Conservation (phyloP, 2,329 filamentous ascomycete species). For the Esteya vermicola region DNA sequence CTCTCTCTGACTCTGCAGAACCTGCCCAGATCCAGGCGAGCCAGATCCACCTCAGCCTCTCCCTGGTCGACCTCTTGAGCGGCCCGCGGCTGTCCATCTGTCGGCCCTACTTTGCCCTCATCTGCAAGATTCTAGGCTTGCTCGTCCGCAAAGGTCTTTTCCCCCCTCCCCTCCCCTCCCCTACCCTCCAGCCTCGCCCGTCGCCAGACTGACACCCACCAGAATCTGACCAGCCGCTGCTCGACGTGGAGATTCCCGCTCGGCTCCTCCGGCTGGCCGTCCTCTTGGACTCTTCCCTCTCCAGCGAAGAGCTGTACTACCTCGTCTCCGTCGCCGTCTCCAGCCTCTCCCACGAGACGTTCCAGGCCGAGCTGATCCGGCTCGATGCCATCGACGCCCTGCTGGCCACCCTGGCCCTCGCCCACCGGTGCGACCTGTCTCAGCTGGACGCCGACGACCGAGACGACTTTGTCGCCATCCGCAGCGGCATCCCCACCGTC, state of each 20-base stretch:
- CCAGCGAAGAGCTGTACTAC: conserved; percentile 39
- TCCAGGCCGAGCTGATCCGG: conserved; percentile 34
- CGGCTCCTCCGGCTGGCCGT: conserved; percentile 35
- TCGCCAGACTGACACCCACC: background rate
- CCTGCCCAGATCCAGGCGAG: conserved; percentile 43
- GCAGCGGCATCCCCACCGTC: conserved; percentile 33
- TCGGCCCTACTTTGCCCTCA: conserved; percentile 31
- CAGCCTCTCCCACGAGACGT: conserved; percentile 38
- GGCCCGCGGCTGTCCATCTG: conserved; percentile 27
- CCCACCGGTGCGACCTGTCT: conserved; percentile 26
- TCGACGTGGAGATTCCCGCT: conserved; percentile 30
- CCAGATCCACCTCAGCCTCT: conserved; percentile 31
- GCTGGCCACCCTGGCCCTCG: conserved; percentile 31
- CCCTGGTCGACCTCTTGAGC: conserved; percentile 34
- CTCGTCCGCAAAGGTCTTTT: conserved; percentile 32
- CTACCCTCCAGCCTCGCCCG: too few relatives aligned
- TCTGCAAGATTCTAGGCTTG: conserved; percentile 42
- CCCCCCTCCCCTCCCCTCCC: background rate
- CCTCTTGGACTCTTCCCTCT: conserved; percentile 22
- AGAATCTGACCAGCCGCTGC: conserved; percentile 30
- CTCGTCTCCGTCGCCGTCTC: conserved; percentile 36
- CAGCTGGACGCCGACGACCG: conserved; percentile 31
- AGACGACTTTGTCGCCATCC: conserved; percentile 22
- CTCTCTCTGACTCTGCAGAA: conserved; percentile 21
- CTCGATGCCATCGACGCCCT: conserved; percentile 25